phyloP scores from a whole-genome alignment of 805 yeast genomes.

The Sugiyamaella marilandica region DNA sequence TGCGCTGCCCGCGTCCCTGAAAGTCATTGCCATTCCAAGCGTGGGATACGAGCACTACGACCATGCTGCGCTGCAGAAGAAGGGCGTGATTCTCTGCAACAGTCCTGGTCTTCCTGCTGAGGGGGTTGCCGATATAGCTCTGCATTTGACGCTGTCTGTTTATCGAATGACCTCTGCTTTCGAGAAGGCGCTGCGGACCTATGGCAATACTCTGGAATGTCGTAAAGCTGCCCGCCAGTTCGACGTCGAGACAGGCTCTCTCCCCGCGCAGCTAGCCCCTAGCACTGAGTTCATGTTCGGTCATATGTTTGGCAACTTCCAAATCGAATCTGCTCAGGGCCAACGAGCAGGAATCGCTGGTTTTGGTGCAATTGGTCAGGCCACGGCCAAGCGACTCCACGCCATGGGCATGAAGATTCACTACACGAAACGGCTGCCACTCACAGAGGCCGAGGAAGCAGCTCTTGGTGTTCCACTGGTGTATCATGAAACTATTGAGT shows the following conservation, averaged over 20 bases:
- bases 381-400: constrained; percentile 52
- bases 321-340: constrained; percentile 50
- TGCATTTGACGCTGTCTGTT: constrained; percentile 52
- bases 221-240: constrained; percentile 32
- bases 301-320: constrained; percentile 41
- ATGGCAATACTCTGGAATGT: constrained; percentile 42
- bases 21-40: constrained; percentile 51
- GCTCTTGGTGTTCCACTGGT: constrained; percentile 42
- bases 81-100: constrained; percentile 54
- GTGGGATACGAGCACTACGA: constrained; percentile 58
- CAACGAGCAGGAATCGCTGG: constrained; percentile 64
- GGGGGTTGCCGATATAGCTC: constrained; percentile 70
- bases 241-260: constrained; percentile 12
- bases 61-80: constrained; percentile 37
- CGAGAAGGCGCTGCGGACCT: constrained; percentile 39
- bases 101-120: constrained; percentile 48
- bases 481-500: constrained; percentile 45
- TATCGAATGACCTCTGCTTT: constrained; percentile 54
- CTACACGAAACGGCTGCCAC: constrained; percentile 52
- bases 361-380: constrained; percentile 69
- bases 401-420: constrained; percentile 61
- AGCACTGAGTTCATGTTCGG: constrained; percentile 4
- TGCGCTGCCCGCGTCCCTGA: constrained; percentile 44
- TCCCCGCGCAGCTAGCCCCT: background rate
- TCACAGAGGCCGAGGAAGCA: constrained; percentile 32